These are phyloP conservation scores for Tephrocybe sp. DNA, from an alignment of 768 basidiomycete species.

Conservation along the genomic window DNA sequence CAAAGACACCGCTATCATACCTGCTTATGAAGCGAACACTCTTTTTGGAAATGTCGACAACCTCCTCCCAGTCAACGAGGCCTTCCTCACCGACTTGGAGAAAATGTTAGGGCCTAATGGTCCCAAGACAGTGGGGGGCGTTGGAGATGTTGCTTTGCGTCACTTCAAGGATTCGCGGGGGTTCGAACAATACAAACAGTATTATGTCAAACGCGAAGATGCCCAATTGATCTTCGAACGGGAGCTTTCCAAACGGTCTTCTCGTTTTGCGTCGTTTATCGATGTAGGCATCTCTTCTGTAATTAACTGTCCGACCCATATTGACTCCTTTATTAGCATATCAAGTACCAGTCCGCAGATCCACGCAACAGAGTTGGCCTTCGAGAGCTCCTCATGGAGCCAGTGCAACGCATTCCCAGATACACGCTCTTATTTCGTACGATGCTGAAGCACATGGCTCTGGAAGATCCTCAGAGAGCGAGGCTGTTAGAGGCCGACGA, in stretches of 20 bases:
- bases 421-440: conserved; percentile 91
- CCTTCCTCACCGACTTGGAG: conserved; percentile 82
- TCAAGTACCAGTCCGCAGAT: conserved; percentile 83
- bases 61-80: conserved; percentile 85
- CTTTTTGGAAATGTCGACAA: conserved; percentile 94
- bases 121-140: conserved; percentile 51
- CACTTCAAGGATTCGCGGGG: conserved; percentile 85
- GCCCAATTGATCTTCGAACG: conserved; percentile 86
- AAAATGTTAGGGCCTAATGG: conserved; percentile 70
- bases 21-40: conserved; percentile 87
- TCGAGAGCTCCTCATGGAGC: conserved; percentile 92
- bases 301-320: conserved; percentile 6
- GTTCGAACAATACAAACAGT: conserved; percentile 90
- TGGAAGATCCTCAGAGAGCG: conserved; percentile 71
- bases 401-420: conserved; percentile 92
- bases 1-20: conserved; percentile 86
- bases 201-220: conserved; percentile 91
- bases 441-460: conserved; percentile 89
- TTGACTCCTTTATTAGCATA: conserved; percentile 48
- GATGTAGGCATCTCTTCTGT: conserved; percentile 60
- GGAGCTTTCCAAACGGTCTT: conserved; percentile 77
- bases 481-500: conserved; percentile 84
- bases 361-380: conserved; percentile 80
- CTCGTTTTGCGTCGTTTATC: conserved; percentile 82
- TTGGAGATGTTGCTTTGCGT: conserved; percentile 83